Evolutionary conservation across 495 filamentous ascomycete genomes (phyloP).

Genomic region (Darksidea phi): DNA sequence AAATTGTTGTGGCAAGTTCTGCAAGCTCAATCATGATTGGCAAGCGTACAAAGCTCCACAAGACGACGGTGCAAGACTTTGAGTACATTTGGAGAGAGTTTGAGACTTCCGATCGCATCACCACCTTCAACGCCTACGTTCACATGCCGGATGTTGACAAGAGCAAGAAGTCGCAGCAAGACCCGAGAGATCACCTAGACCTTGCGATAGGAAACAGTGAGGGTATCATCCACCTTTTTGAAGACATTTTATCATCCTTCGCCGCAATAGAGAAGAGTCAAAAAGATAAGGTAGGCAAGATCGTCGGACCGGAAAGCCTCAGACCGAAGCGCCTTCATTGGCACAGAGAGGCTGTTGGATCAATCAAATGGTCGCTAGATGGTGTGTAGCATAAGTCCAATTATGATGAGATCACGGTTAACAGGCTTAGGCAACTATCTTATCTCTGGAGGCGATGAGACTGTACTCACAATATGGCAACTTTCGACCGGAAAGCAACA

Average conservation of each 20-base stretch:
- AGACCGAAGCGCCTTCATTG: slow-evolving; percentile 63
- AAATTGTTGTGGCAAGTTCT: slow-evolving; percentile 42
- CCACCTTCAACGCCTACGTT: slow-evolving; percentile 58
- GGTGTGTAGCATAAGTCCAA: slow-evolving; percentile 55
- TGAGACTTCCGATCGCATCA: slow-evolving; percentile 54
- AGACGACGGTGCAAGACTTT: slow-evolving; percentile 36
- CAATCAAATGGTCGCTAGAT: slow-evolving; percentile 85
- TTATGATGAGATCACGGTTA: not conserved
- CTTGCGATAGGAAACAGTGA: slow-evolving; percentile 70
- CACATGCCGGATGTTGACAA: not conserved
- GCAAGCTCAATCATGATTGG: slow-evolving; percentile 42
- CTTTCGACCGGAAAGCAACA: slow-evolving; percentile 77
- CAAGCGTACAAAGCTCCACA: slow-evolving; percentile 17
- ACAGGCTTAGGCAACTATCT: slow-evolving; percentile 77
- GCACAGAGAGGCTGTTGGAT: slow-evolving; percentile 79
- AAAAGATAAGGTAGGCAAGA: slow-evolving; percentile 17
- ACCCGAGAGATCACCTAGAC: slow-evolving; percentile 52
- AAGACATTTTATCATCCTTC: slow-evolving; percentile 65
- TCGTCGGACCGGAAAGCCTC: slow-evolving; percentile 3
- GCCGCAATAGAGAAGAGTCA: slow-evolving; percentile 39
- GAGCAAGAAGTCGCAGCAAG: slow-evolving; percentile 23
- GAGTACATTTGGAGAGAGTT: slow-evolving; percentile 56
- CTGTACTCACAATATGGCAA: slow-evolving; percentile 93
- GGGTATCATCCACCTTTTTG: slow-evolving; percentile 76
- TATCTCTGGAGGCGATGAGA: slow-evolving; percentile 87